Conservation (phyloP, 139 green algal species). For the Tetradesmus obliquus region DNA sequence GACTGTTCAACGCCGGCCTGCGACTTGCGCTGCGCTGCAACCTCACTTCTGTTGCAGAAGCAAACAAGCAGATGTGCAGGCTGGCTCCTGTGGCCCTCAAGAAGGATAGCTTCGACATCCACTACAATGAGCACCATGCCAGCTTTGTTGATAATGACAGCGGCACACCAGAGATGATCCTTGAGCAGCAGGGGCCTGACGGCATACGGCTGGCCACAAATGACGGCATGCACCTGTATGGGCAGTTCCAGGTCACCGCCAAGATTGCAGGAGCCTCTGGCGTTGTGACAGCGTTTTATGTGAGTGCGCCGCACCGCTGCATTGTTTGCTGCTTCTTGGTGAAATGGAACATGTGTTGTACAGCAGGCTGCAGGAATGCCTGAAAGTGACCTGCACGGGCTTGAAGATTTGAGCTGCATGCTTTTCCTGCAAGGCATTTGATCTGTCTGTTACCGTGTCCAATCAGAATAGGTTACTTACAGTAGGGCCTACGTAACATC, state of each 20-base stretch:
- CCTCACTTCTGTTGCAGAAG: background rate
- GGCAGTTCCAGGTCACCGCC: slow-evolving; percentile 5
- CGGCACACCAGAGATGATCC: background rate
- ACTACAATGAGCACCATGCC: slow-evolving; percentile 10
- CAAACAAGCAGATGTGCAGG: background rate
- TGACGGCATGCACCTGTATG: slow-evolving; percentile 31
- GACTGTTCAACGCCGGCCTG: background rate
- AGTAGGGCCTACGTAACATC: too few relatives aligned
- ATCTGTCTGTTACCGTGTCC: too few relatives aligned
- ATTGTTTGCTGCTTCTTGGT: background rate
- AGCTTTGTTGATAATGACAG: background rate
- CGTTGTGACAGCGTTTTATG: slow-evolving; percentile 20
- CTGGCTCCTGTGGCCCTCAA: background rate
- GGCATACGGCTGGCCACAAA: background rate
- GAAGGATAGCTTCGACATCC: background rate
- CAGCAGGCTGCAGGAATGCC: too few relatives aligned
- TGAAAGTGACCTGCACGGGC: too few relatives aligned
- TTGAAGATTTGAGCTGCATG: too few relatives aligned
- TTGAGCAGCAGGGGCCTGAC: background rate
- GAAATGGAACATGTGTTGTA: too few relatives aligned
- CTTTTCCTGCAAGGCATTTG: too few relatives aligned
- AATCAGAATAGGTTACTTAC: too few relatives aligned
- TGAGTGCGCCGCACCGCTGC: background rate
- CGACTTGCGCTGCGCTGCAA: background rate
- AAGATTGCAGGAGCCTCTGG: background rate